Percentiles rank a stretch among this genome's conserved stretches.
Conservation (phyloP, 169 alveolate genomes). For the Eimeria tenella region DNA sequence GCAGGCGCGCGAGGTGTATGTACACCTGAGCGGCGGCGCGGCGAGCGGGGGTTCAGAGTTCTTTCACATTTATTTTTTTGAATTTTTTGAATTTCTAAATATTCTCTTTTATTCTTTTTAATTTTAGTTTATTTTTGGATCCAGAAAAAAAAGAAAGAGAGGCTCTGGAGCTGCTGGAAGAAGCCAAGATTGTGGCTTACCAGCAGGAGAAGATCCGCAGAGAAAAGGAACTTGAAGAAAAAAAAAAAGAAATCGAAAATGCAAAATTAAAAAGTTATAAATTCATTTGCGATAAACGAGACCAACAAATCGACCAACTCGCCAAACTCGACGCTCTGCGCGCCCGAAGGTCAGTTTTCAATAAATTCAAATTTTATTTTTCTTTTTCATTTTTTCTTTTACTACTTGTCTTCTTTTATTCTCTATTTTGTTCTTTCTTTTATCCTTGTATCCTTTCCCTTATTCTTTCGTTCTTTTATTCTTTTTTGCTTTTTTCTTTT, state of each 20-base stretch:
- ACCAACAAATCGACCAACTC: constrained; percentile 86
- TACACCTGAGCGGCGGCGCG: too few relatives aligned
- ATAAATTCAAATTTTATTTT: neutral
- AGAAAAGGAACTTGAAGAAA: constrained; percentile 80
- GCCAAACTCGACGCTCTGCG: constrained; percentile 89
- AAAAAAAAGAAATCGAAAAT: constrained; percentile 82
- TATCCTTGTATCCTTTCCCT: too few relatives aligned
- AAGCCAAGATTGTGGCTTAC: constrained; percentile 86
- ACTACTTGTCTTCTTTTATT: too few relatives aligned
- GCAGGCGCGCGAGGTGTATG: too few relatives aligned
- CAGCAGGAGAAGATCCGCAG: constrained; percentile 81
- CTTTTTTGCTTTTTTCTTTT: too few relatives aligned
- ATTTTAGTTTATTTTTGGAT: neutral
- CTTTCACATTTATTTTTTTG: too few relatives aligned
- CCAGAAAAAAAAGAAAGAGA: constrained; percentile 80
- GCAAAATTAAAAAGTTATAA: constrained; percentile 89
- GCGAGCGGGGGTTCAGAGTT: too few relatives aligned
- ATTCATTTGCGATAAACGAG: constrained; percentile 88
- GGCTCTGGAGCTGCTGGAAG: constrained; percentile 85
- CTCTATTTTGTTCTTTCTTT: too few relatives aligned
- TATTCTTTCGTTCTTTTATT: too few relatives aligned
- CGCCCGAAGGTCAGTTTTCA: constrained; percentile 83
- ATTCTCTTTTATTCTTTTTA: neutral
- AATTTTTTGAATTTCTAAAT: too few relatives aligned
- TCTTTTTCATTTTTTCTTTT: too few relatives aligned